Base-by-base conservation (phyloP, 83 land plant genomes). In the Thuja plicata region DNA sequence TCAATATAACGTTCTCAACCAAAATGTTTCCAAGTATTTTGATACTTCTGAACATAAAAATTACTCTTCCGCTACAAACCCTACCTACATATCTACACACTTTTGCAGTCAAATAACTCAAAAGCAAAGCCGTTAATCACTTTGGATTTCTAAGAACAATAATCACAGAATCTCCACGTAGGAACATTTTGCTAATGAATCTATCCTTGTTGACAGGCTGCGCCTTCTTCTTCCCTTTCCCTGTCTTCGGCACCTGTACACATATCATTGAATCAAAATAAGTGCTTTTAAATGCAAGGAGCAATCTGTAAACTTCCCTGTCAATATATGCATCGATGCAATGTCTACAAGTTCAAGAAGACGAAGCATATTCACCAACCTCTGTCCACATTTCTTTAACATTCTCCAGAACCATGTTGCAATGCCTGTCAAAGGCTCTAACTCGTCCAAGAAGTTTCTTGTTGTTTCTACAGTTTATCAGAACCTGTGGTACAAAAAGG, bases 321-420 rank as follows among this genome's bases (percentile, higher is more conserved):
- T n/a, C 30, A 57, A 87, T n/a, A 19, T 2, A 11, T 66, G 37
- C 48, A 30, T 24, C 77, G 32, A 84, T 38, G 50, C 10, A 84
- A 81, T 87, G 50, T 71, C 19, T 32, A 84, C 24, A 19, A 83
- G 27, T 38, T 50, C 84, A 32, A 45, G 66, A 17, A 12, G 24
- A 19, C 3, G 52, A 27, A 35, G 7, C 8, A 7, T 57, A 52
- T 12, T 66, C 2, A 24, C 87, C 15, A 15, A 97, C 98, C 99
- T 97, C 98, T 30, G 98, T 97, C 99, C 99, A 97, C 99, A 97
- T 97, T 91, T 97, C 99, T 88, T 94, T 92, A 76, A 97, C 97
- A 92, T 97, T 97, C 86, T 97, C 98, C 76, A 97, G 97, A 84
- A 97, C 97, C 98, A 96, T 97, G 90, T 97, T 97, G 92, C 99